Base-by-base conservation (phyloP, 2,329 filamentous ascomycete species). In the Penicillium aurantiogriseum region DNA sequence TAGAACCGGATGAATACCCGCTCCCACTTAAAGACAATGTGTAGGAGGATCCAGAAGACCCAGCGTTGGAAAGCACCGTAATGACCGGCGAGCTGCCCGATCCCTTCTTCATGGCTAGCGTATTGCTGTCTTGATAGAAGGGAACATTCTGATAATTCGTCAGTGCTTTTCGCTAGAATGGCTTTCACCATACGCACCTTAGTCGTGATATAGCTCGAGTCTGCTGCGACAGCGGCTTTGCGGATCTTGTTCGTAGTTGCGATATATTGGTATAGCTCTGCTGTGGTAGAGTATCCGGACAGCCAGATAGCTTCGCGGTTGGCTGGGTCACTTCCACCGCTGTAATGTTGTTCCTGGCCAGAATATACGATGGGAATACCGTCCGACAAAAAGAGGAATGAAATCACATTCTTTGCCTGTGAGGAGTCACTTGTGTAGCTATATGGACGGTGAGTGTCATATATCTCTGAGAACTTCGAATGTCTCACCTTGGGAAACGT, bases 361-460 rank as follows among this genome's bases (percentile, higher is more conserved):
- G 87, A 81, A 71, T 88, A 89, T 51, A 88, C 67, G 49, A 88
- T 85, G 2, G 85, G 86, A 51, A 88, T 85, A 3, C 86, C 86
- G 52, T 87, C 73, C 1, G 73, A 65, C 5, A 89, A 77, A 43
- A 89, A 80, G 13, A 82, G 80, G 64, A 84, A 88, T 0, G 85
- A 79, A 40, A 88, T 77, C 2, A 82, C 80, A 64, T 88, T 89
- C 71, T 85, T 84, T 25, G 85, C 81, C 1, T 85, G 77, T 4
- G 71, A 67, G 6, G 65, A 64, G 51, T 74, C 72, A 17, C 56
- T 47, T 8, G 72, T 74, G 56, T 74, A 73, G 9, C 69, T 61
- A 21, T 35, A 38, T 2, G 9, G 5, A 27, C 2, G 40, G 19
- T 29, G 3, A 50, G 27, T 5, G 4, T 11, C 10, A 15, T n/a